Base-by-base conservation (phyloP, 2,329 filamentous ascomycete genomes). In the Beauveria bassiana region DNA sequence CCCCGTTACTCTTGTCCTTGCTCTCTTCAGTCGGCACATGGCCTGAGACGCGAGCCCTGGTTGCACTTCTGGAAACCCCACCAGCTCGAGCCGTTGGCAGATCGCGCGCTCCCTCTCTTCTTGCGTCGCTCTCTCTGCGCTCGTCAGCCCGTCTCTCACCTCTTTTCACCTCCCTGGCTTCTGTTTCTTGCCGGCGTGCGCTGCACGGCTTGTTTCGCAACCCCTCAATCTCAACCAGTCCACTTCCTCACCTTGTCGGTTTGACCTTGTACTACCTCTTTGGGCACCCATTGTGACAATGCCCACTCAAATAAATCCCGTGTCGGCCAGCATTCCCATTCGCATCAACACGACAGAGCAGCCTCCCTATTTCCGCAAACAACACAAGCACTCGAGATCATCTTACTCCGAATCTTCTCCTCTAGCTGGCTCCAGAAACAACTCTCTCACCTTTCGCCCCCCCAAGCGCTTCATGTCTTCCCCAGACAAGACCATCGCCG, bases 401-500 rank as follows among this genome's bases (percentile, higher is more conserved):
- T 86, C 83, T 16, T 86, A 86, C 70, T 84, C 83, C 28, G 83
- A 86, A 61, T 74, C 78, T n/a, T 85, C 83, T 9, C 80, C 82
- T 10, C 75, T 85, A 55, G 74, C 78, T 58, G 71, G 68, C 62
- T 83, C 83, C 18, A 76, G 83, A 66, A 86, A 85, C 66, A 85
- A 84, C 66, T 86, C 83, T 24, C 68, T 85, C 63, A 85, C 79
- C n/a, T 85, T 85, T 67, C 82, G 83, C 22, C 83, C 83, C 18
- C 74, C 80, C 52, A 86, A 86, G 73, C 79, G 83, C 66, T 76
- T 81, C 67, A 85, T 83, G 76, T 80, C 81, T 63, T 77, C 78
- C 34, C 82, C 83, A 50, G 81, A 84, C 72, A 95, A 93, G 78
- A 95, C 90, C 61, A 91, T 96, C 70, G 93, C 93, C 72, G 88